Percentiles rank a stretch among this genome's conserved stretches.
phyloP scores from a whole-genome alignment of 1,284 basidiomycete species.

The Ganoderma leucocontextum region DNA sequence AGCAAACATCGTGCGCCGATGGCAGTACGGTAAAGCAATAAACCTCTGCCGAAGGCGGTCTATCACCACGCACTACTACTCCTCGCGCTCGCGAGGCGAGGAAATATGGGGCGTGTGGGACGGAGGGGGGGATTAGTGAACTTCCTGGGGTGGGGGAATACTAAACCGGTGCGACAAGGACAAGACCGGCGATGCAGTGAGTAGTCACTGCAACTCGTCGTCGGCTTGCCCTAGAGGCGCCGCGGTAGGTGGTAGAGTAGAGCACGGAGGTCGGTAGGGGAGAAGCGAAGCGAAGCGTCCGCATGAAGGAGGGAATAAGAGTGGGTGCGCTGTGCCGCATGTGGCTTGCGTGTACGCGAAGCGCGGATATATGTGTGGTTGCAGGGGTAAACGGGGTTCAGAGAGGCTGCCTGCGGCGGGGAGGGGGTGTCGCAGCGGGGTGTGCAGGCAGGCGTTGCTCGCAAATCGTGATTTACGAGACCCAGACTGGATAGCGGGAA shows the following conservation, averaged over 20 bases:
- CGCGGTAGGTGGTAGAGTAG: constrained; percentile 22
- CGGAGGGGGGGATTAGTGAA: too few relatives aligned
- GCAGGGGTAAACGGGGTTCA: neutral
- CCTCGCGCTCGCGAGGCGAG: neutral
- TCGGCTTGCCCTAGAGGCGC: constrained; percentile 22
- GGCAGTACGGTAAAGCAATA: neutral
- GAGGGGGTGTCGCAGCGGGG: constrained; percentile 25
- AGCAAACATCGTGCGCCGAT: neutral
- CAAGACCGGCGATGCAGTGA: constrained; percentile 9
- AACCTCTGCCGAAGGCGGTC: neutral
- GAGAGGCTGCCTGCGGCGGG: neutral
- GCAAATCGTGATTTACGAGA: constrained; percentile 35
- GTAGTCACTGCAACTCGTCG: neutral
- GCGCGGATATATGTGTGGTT: constrained; percentile 10
- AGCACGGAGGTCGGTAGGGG: neutral
- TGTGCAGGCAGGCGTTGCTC: neutral
- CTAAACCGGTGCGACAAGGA: constrained; percentile 26
- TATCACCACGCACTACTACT: neutral
- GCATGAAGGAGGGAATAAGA: constrained; percentile 12
- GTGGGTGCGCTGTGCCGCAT: constrained; percentile 7
- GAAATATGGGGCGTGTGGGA: neutral
- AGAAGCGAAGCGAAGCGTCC: constrained; percentile 1
- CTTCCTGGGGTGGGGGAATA: neutral
- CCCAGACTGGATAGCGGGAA: constrained; percentile 38
- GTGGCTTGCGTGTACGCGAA: neutral